Percentiles rank a stretch among this genome's conserved stretches.
phyloP scores from a whole-genome alignment of 1,284 basidiomycete species.

The Athelia psychrophila region DNA sequence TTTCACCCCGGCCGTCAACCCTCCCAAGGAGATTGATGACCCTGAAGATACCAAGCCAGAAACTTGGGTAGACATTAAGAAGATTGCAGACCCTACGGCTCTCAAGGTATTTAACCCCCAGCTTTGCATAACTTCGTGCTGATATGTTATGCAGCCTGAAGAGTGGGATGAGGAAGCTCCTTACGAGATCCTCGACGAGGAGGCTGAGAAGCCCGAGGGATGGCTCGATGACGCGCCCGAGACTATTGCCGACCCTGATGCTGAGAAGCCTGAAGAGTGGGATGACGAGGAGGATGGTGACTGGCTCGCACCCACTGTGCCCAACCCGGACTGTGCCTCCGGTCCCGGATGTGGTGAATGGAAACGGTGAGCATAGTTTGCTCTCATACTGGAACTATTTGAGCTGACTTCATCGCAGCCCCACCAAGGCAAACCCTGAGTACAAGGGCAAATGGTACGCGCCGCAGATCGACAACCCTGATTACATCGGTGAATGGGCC shows the following conservation, averaged over 20 bases:
- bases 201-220: slow-evolving; percentile 88
- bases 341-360: slow-evolving; percentile 94
- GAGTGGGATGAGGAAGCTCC: slow-evolving; percentile 98
- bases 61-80: slow-evolving; percentile 91
- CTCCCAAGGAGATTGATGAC: slow-evolving; percentile 90
- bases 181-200: slow-evolving; percentile 84
- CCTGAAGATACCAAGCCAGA: slow-evolving; percentile 88
- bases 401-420: slow-evolving; percentile 38
- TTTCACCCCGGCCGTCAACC: slow-evolving; percentile 96
- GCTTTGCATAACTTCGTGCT: slow-evolving; percentile 1
- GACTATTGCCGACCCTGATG: slow-evolving; percentile 87
- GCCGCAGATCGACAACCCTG: slow-evolving; percentile 95
- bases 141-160: slow-evolving; percentile 53
- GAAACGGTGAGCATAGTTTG: slow-evolving; percentile 53
- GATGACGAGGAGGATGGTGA: slow-evolving; percentile 99
- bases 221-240: slow-evolving; percentile 93
- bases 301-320: slow-evolving; percentile 88
- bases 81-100: slow-evolving; percentile 84
- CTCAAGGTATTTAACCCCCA: slow-evolving; percentile 54
- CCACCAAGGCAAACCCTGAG: slow-evolving; percentile 85
- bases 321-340: slow-evolving; percentile 88
- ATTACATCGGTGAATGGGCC: slow-evolving; percentile 95
- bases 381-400: background rate
- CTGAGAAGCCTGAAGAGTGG: slow-evolving; percentile 99
- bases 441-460: slow-evolving; percentile 98